Percentiles rank a stretch among this genome's conserved stretches.
Evolutionary conservation across 805 yeast genomes (phyloP).

Genomic region (Ogataea henricii): DNA sequence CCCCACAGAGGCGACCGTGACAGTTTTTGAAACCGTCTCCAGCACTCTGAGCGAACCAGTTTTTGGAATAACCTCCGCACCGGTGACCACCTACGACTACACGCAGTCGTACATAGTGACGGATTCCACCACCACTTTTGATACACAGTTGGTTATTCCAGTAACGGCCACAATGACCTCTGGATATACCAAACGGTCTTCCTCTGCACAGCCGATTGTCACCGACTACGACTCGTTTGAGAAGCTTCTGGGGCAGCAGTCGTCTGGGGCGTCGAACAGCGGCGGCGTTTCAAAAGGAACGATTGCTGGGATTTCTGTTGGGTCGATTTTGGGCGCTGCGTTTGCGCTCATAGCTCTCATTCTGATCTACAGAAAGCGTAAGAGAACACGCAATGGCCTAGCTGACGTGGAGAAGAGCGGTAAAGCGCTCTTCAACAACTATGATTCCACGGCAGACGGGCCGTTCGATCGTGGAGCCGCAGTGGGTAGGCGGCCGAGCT

Average conservation of each 20-base stretch:
- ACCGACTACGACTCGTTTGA: conserved; percentile 29
- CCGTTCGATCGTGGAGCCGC: background rate
- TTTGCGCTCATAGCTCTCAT: conserved; percentile 17
- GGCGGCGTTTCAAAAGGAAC: conserved; percentile 21
- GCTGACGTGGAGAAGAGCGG: conserved; percentile 2
- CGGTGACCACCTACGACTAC: conserved; percentile 23
- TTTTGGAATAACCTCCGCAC: background rate
- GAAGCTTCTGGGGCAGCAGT: conserved; percentile 8
- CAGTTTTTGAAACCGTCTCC: conserved; percentile 2
- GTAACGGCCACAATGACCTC: conserved; percentile 20
- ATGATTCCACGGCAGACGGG: background rate
- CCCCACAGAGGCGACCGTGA: background rate
- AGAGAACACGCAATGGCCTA: conserved; percentile 2
- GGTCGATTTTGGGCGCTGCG: conserved; percentile 25
- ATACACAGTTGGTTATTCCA: conserved; percentile 25
- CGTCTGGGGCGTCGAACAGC: conserved; percentile 7
- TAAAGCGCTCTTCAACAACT: background rate
- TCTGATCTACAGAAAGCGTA: conserved; percentile 15
- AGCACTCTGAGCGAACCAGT: background rate
- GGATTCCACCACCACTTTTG: conserved; percentile 28
- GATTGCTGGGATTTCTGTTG: conserved; percentile 35
- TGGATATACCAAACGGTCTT: conserved; percentile 13
- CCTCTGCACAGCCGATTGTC: conserved; percentile 28
- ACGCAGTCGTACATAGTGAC: conserved; percentile 35
- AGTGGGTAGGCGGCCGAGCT: background rate